Percentiles rank a stretch among this genome's conserved stretches.
phyloP scores from a whole-genome alignment of 495 filamentous ascomycete species.

The Penicillium simplicissimum region DNA sequence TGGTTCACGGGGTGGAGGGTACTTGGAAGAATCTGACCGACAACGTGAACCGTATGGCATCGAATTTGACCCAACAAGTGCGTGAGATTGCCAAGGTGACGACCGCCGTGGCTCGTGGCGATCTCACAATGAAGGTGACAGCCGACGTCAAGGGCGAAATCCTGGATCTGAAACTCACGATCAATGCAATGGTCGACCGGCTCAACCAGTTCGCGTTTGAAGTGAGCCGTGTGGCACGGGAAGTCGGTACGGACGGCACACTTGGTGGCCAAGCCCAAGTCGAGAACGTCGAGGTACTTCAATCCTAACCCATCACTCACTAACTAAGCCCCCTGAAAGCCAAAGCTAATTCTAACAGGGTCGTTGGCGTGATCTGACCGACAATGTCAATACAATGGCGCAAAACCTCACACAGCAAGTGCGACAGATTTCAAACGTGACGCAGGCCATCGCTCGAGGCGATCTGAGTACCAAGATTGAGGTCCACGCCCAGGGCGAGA shows the following conservation, averaged over 20 bases:
- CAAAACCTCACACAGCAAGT: constrained; percentile 93
- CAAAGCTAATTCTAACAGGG: constrained; percentile 38
- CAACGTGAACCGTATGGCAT: constrained; percentile 93
- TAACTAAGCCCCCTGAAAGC: too few relatives aligned
- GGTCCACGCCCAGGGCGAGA: constrained; percentile 88
- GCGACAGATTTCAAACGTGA: constrained; percentile 90
- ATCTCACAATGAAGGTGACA: constrained; percentile 88
- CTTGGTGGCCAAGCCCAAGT: constrained; percentile 89
- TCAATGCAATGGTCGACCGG: constrained; percentile 94
- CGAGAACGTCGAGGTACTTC: constrained; percentile 68
- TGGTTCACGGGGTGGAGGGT: constrained; percentile 92
- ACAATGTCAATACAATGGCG: constrained; percentile 94
- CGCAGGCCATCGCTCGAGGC: constrained; percentile 83
- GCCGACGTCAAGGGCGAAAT: constrained; percentile 94
- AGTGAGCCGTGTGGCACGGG: constrained; percentile 87
- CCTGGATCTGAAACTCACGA: constrained; percentile 83
- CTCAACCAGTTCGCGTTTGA: constrained; percentile 89
- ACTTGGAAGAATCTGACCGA: constrained; percentile 93
- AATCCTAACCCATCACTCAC: too few relatives aligned
- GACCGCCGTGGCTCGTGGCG: constrained; percentile 84
- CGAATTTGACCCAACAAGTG: constrained; percentile 74
- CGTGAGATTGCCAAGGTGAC: constrained; percentile 93
- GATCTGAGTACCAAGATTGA: constrained; percentile 88
- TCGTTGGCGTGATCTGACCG: constrained; percentile 87
- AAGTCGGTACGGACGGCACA: constrained; percentile 87